phyloP scores from a whole-genome alignment of 2,329 filamentous ascomycete genomes.

The Podosphaera fusca region DNA sequence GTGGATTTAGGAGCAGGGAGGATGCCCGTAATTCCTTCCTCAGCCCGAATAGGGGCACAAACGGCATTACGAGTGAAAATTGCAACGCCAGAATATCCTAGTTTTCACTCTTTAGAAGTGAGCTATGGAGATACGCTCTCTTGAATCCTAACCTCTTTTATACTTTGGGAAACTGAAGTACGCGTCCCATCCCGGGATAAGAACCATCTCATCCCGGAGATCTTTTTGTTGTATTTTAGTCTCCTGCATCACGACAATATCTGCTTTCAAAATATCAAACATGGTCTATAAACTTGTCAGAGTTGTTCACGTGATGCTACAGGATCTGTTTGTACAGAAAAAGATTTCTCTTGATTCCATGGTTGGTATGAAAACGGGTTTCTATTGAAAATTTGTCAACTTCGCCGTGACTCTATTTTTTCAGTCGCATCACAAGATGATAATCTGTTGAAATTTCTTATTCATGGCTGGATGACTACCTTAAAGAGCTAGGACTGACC shows the following conservation, averaged over 20 bases:
- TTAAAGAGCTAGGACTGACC: slow-evolving; percentile 22
- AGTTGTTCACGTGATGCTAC: neutral
- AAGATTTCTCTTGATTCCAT: slow-evolving; percentile 51
- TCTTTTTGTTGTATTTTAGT: slow-evolving; percentile 91
- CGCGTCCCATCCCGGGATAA: slow-evolving; percentile 86
- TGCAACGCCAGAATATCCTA: slow-evolving; percentile 85
- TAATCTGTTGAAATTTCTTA: neutral
- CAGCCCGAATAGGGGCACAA: slow-evolving; percentile 69
- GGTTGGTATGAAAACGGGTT: slow-evolving; percentile 71
- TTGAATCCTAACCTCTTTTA: slow-evolving; percentile 49
- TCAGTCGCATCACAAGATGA: neutral
- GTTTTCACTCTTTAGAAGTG: neutral
- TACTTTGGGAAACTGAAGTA: slow-evolving; percentile 82
- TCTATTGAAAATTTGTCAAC: slow-evolving; percentile 19
- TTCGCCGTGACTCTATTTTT: too few species aligned
- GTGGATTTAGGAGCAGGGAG: slow-evolving; percentile 50
- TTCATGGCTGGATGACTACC: neutral
- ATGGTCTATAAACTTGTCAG: slow-evolving; percentile 34
- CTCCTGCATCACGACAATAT: slow-evolving; percentile 90
- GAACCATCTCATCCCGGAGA: slow-evolving; percentile 80
- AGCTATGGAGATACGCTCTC: neutral
- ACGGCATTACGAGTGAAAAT: slow-evolving; percentile 79
- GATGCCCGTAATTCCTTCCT: slow-evolving; percentile 78
- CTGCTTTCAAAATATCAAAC: slow-evolving; percentile 82
- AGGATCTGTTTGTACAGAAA: slow-evolving; percentile 26